Evolutionary conservation across 2,329 filamentous ascomycete species (phyloP), one percentile per base, ranked within the genome.

Genomic region (Raffaelea arxii): DNA sequence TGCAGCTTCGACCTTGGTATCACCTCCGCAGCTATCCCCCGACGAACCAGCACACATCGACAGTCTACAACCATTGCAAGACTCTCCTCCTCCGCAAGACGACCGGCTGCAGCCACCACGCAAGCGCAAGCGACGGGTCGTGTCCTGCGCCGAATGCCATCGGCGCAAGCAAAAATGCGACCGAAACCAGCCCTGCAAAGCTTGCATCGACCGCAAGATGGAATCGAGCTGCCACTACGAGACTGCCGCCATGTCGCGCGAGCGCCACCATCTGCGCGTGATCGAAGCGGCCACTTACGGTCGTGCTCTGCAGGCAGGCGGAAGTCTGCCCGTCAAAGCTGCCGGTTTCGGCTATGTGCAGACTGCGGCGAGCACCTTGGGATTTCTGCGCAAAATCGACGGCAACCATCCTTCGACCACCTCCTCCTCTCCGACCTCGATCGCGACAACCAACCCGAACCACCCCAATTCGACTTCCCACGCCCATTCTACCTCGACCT

Each of bases 91-190:
- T 30, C 11, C 23, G 9, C 23, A 30, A 37, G 9, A 22, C 22
- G 22, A 39, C 6, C 30, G 49, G 25, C 64, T 61, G 50, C 64
- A 60, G 36, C 68, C 70, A 18, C 68, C 71, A 4, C 69, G 74
- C 47, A 81, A 81, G 61, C 68, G 78, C 53, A 71, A 75, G 55
- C 69, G 78, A 35, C 67, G 77, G 37, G 75, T 81, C 39, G 77
- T 82, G 48, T 80, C 76, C 7, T 82, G 78, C 54, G 77, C 72
- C 11, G 78, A 82, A 57, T 82, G 78, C 53, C 78, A 82, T 59
- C 67, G 78, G 50, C 69, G 78, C 49, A 82, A 82, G 57, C 76
- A 80, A 57, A 78, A 78, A 71, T 82, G 78, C 59, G 77, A 82
- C 56, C 71, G 78, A 49, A 68, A 72, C 49, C 65, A 73, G 49